These are phyloP conservation scores for Bipolaris bicolor DNA, from an alignment of 2,329 filamentous ascomycete genomes.

Conservation along the genomic window DNA sequence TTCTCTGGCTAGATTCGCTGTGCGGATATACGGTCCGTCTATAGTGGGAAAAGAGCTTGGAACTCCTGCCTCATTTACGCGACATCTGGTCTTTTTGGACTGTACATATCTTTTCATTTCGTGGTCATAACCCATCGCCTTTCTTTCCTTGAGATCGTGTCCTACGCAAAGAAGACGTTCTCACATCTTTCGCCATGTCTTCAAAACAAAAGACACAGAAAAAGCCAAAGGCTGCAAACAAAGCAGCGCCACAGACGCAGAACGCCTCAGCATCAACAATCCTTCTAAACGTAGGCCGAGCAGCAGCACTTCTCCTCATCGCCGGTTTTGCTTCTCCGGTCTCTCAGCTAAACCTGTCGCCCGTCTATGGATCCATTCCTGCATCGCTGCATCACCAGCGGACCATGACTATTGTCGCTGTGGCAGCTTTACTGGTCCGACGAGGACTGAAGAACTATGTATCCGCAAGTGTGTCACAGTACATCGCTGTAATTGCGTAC, in stretches of 20 bases:
- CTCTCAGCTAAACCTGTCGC: constrained; percentile 78
- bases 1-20: constrained; percentile 29
- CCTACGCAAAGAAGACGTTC: constrained; percentile 7
- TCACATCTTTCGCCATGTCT: constrained; percentile 32
- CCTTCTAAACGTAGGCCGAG: constrained; percentile 41
- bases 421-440: constrained; percentile 75
- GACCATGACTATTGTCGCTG: constrained; percentile 69
- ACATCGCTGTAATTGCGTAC: constrained; percentile 75
- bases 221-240: constrained; percentile 43
- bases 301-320: constrained; percentile 57
- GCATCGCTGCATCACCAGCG: constrained; percentile 72
- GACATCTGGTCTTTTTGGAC: constrained; percentile 26
- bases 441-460: constrained; percentile 60
- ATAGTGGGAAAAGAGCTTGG: constrained; percentile 21
- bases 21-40: constrained; percentile 32
- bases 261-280: constrained; percentile 31
- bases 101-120: background rate
- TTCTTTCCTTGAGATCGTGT: background rate
- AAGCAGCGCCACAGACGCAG: constrained; percentile 32
- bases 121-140: no score
- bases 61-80: constrained; percentile 13
- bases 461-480: constrained; percentile 54
- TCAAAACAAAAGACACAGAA: constrained; percentile 42
- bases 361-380: constrained; percentile 87
- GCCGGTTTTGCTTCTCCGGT: constrained; percentile 70